Evolutionary conservation across 1,284 basidiomycete species (phyloP).

Genomic region (Clitocybe nebularis): DNA sequence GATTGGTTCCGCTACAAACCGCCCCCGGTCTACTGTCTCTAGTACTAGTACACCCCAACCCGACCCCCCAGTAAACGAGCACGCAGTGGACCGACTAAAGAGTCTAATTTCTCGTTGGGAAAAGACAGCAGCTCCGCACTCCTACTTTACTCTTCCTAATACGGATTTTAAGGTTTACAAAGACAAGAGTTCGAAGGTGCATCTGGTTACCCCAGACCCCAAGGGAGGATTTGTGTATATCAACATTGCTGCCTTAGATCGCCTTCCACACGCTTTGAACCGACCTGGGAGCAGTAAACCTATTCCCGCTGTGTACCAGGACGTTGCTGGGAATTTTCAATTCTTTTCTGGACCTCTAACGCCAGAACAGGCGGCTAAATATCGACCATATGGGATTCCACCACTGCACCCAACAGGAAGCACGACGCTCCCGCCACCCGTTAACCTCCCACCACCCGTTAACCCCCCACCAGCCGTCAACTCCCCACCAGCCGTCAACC

Average conservation of each 20-base stretch:
- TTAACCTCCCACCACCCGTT: not conserved
- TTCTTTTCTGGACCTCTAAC: not conserved
- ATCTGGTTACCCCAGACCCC: conserved; percentile 4
- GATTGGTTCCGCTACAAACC: too few species aligned
- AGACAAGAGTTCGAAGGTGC: conserved; percentile 5
- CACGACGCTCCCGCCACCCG: not conserved
- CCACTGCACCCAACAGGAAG: conserved; percentile 2
- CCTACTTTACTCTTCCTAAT: conserved; percentile 7
- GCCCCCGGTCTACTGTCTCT: too few species aligned
- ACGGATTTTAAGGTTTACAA: conserved; percentile 11
- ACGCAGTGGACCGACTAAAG: not conserved
- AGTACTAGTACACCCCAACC: too few species aligned
- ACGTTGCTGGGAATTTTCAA: conserved; percentile 1
- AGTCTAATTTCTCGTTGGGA: conserved; percentile 4
- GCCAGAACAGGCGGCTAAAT: conserved; percentile 2
- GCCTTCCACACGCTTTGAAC: too few species aligned
- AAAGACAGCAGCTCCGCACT: not conserved
- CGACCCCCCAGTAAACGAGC: not conserved
- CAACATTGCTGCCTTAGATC: not conserved
- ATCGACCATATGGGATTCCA: conserved; percentile 9
- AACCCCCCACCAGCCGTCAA: not conserved
- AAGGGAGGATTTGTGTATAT: not conserved
- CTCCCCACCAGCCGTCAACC: not conserved
- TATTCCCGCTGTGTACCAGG: not conserved
- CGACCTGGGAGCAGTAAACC: not conserved